These are phyloP conservation scores for Microthyrium microscopicum DNA, from an alignment of 2,329 filamentous ascomycete species.

Conservation along the genomic window DNA sequence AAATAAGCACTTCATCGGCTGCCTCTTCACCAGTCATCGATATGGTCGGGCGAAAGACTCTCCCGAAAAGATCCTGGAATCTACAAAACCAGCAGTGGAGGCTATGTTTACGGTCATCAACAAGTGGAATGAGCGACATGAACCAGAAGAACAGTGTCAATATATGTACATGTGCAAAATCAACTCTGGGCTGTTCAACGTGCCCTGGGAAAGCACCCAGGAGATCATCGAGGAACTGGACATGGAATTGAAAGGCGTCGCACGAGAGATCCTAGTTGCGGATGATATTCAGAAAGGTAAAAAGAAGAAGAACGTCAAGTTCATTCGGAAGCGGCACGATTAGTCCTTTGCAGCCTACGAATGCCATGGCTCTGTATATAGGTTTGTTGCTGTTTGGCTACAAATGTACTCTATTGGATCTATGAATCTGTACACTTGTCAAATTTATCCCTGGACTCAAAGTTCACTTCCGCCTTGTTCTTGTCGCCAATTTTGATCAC, in stretches of 20 bases:
- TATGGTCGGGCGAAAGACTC: constrained; percentile 30
- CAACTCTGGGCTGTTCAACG: constrained; percentile 40
- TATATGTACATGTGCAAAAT: constrained; percentile 38
- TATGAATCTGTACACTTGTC: too few relatives aligned
- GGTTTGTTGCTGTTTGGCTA: too few relatives aligned
- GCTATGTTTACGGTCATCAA: constrained; percentile 30
- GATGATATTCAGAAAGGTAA: too few relatives aligned
- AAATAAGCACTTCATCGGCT: constrained; percentile 36
- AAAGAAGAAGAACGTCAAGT: too few relatives aligned
- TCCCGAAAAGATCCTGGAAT: constrained; percentile 27
- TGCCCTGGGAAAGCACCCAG: constrained; percentile 36
- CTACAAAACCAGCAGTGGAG: constrained; percentile 31
- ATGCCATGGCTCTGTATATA: too few relatives aligned
- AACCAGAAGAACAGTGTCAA: constrained; percentile 16
- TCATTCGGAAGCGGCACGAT: too few relatives aligned
- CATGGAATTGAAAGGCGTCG: constrained; percentile 11
- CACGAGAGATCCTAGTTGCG: too few relatives aligned
- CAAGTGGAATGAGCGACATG: constrained; percentile 12
- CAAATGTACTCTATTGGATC: too few relatives aligned
- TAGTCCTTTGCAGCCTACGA: too few relatives aligned
- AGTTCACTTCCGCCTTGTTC: not conserved
- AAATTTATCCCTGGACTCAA: too few relatives aligned
- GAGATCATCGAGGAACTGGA: constrained; percentile 24
- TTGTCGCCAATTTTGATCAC: not conserved
- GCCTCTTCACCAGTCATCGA: constrained; percentile 38